These are phyloP conservation scores for Colletotrichum destructivum DNA, from an alignment of 2,329 filamentous ascomycete genomes.

Conservation along the genomic window DNA sequence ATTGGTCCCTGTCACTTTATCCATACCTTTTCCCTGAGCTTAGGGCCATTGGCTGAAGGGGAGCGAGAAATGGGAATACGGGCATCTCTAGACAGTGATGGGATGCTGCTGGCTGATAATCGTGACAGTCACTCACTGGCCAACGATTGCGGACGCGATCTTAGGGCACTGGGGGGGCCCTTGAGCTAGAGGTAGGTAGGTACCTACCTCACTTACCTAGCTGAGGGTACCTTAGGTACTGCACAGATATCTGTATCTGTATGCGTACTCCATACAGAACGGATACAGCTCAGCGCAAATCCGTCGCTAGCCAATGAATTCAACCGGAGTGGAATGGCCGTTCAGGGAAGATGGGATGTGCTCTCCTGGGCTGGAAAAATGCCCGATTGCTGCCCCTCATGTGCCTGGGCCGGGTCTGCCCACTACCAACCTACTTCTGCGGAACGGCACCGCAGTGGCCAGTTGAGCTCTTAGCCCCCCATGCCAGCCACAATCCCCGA, in stretches of 20 bases:
- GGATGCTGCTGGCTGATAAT: slow-evolving; percentile 1
- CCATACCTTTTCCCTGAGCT: not conserved
- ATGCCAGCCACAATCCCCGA: not conserved
- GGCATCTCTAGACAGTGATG: not conserved
- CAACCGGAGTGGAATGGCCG: not conserved
- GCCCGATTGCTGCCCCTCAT: not conserved
- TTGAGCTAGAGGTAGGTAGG: not conserved
- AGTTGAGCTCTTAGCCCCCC: not conserved
- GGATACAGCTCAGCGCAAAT: not conserved
- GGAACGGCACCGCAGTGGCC: slow-evolving; percentile 2
- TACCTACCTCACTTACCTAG: not conserved
- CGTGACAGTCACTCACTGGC: not conserved
- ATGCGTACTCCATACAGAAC: no score
- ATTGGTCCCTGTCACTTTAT: not conserved
- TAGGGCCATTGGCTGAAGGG: not conserved
- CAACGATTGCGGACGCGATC: not conserved
- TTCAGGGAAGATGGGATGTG: not conserved
- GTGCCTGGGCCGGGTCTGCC: not conserved
- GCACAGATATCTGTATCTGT: no score
- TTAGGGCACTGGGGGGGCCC: not conserved
- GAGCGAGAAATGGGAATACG: not conserved
- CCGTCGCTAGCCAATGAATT: not conserved
- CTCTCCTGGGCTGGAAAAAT: not conserved
- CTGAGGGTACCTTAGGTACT: no score
- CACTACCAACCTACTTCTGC: not conserved